Percentiles rank a stretch among this genome's conserved stretches.
Conservation (phyloP, 352 stramenopile species). For the Phytophthora nicotianae region DNA sequence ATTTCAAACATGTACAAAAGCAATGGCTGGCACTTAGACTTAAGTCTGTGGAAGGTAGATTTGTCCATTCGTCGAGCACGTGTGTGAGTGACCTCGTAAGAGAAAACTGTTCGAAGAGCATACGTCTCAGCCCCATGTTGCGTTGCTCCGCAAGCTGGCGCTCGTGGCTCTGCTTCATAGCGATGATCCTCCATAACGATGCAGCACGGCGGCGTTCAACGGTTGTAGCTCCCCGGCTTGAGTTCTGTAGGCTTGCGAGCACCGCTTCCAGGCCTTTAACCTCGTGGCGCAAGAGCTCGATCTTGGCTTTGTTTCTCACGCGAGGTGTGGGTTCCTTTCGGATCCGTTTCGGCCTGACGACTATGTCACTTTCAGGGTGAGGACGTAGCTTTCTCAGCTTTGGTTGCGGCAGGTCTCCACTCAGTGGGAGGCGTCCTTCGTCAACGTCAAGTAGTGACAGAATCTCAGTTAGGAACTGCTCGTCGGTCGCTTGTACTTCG, state of each 20-base stretch:
- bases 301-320: slow-evolving; percentile 33
- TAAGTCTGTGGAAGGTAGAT: slow-evolving; percentile 11
- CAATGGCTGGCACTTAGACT: background rate
- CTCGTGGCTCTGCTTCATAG: slow-evolving; percentile 22
- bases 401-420: background rate
- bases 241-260: slow-evolving; percentile 24
- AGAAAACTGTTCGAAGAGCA: slow-evolving; percentile 20
- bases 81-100: slow-evolving; percentile 19
- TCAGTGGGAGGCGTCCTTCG: slow-evolving; percentile 8
- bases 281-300: slow-evolving; percentile 28
- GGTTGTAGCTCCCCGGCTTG: background rate
- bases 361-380: slow-evolving; percentile 2
- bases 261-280: slow-evolving; percentile 23
- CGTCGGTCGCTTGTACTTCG: slow-evolving; percentile 3
- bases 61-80: slow-evolving; percentile 18
- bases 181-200: slow-evolving; percentile 31
- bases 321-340: slow-evolving; percentile 14
- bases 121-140: slow-evolving; percentile 23
- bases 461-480: slow-evolving; percentile 28
- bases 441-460: slow-evolving; percentile 24
- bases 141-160: slow-evolving; percentile 19
- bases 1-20: background rate
- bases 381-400: slow-evolving; percentile 6
- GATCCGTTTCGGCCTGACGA: slow-evolving; percentile 5
- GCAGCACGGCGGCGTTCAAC: background rate